Conservation (phyloP, 2,329 filamentous ascomycete genomes). For the Diaporthe helianthi region DNA sequence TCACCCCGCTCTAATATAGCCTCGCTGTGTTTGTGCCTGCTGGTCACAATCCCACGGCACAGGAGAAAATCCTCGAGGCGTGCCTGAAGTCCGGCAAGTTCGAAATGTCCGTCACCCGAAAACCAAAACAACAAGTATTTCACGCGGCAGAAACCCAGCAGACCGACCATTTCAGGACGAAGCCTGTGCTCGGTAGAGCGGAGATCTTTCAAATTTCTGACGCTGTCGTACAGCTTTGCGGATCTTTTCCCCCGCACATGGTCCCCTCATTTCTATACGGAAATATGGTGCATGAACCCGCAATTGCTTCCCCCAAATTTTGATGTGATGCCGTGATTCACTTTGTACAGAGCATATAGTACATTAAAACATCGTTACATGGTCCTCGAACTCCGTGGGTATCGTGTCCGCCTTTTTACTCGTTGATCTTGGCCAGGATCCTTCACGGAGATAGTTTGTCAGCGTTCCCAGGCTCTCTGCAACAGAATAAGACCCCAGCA, state of each 20-base stretch:
- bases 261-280: slow-evolving; percentile 25
- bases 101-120: background rate
- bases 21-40: too few species aligned
- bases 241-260: background rate
- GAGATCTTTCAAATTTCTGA: slow-evolving; percentile 21
- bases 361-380: slow-evolving; percentile 37
- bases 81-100: background rate
- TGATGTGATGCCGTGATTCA: slow-evolving; percentile 36
- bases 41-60: background rate
- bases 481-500: background rate
- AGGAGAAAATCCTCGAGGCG: too few species aligned
- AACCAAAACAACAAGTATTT: too few species aligned
- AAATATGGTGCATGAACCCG: slow-evolving; percentile 25
- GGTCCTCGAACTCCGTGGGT: slow-evolving; percentile 37
- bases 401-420: slow-evolving; percentile 65
- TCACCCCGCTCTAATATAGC: too few species aligned
- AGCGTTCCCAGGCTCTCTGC: slow-evolving; percentile 22
- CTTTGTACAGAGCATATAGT: slow-evolving; percentile 38
- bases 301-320: slow-evolving; percentile 31
- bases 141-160: background rate
- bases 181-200: slow-evolving; percentile 3
- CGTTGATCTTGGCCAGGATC: slow-evolving; percentile 98
- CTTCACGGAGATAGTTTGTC: slow-evolving; percentile 53
- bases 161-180: background rate
- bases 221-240: slow-evolving; percentile 12